A percentile compares a stretch with the other conserved stretches of the same genome.
These are phyloP conservation scores for Babesia microti DNA, from an alignment of 169 alveolate species.

Conservation along the genomic window DNA sequence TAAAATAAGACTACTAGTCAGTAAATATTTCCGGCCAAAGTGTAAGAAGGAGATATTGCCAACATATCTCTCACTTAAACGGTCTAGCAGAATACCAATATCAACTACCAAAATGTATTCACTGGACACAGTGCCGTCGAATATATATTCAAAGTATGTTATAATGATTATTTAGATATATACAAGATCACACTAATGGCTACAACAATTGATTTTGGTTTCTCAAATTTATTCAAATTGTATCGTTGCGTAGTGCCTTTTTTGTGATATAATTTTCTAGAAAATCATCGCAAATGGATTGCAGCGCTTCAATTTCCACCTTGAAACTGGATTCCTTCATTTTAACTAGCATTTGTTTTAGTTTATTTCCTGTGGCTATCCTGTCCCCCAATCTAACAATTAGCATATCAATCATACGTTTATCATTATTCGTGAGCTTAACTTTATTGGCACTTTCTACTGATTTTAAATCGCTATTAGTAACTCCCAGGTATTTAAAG, in stretches of 20 bases:
- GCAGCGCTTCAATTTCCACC: constrained; percentile 45
- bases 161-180: constrained; percentile 6
- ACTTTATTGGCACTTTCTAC: too few species aligned
- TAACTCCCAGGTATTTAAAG: background rate
- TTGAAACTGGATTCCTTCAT: constrained; percentile 14
- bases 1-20: constrained; percentile 24
- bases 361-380: too few species aligned
- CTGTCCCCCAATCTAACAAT: too few species aligned
- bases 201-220: too few species aligned
- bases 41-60: constrained; percentile 23
- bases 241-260: too few species aligned
- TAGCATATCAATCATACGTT: too few species aligned
- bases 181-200: constrained; percentile 13
- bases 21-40: constrained; percentile 33
- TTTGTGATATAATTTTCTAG: background rate
- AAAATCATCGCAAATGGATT: constrained; percentile 2
- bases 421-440: too few species aligned
- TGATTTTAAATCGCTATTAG: too few species aligned
- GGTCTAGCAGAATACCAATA: constrained; percentile 35
- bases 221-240: too few species aligned
- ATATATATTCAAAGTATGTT: constrained; percentile 7
- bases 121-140: constrained; percentile 13
- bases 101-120: constrained; percentile 22
- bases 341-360: too few species aligned
- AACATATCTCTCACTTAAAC: constrained; percentile 22